Evolutionary conservation across 2,329 filamentous ascomycete species (phyloP).

Genomic region (Colletotrichum filicis): DNA sequence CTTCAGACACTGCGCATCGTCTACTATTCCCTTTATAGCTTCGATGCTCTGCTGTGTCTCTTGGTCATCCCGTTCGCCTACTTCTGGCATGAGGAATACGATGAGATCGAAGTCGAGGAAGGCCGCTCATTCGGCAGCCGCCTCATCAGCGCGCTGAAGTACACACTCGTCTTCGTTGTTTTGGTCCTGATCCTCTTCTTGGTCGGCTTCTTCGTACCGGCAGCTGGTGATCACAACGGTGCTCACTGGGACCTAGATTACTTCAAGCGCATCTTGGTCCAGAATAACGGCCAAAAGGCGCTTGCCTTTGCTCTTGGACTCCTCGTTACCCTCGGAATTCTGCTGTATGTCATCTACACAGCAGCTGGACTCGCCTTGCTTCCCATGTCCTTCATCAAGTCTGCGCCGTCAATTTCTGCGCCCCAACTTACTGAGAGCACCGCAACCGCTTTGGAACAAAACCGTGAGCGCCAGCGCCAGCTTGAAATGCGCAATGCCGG

Average conservation of each 20-base stretch:
- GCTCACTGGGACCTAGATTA: constrained; percentile 86
- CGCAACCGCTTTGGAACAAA: constrained; percentile 83
- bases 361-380: constrained; percentile 88
- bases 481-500: constrained; percentile 87
- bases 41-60: constrained; percentile 90
- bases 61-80: constrained; percentile 94
- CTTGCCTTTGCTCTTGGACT: constrained; percentile 90
- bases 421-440: constrained; percentile 83
- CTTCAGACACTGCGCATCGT: constrained; percentile 84
- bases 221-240: constrained; percentile 73
- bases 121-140: constrained; percentile 76
- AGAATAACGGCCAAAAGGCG: constrained; percentile 92
- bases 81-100: constrained; percentile 98
- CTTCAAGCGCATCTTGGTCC: constrained; percentile 84
- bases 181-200: constrained; percentile 87
- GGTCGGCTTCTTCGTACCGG: constrained; percentile 92
- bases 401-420: constrained; percentile 85
- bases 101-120: constrained; percentile 87
- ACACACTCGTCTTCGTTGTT: constrained; percentile 85
- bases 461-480: constrained; percentile 91
- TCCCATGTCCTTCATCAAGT: constrained; percentile 91
- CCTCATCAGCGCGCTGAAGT: constrained; percentile 88
- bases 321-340: constrained; percentile 86
- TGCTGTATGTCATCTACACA: constrained; percentile 91
- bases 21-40: constrained; percentile 92